Base-by-base conservation (phyloP, 371 early-diverging fungal species). In the Actinomortierella wolfii region DNA sequence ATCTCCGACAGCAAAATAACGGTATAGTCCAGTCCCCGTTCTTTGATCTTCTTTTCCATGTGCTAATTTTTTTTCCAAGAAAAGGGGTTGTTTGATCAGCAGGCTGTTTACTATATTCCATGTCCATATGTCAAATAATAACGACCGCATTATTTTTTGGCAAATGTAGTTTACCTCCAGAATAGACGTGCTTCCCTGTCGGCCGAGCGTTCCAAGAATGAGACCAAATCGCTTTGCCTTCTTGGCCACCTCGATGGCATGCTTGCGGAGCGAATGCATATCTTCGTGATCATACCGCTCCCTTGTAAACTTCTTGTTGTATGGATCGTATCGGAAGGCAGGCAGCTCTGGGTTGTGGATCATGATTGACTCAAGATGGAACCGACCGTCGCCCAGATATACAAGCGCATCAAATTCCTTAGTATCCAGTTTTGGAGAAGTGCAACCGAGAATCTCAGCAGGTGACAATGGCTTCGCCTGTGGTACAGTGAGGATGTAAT, bases 391-490 rank as follows among this genome's bases (percentile, higher is more conserved):
- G 42, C 98, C 99, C 53, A 99, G 81, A 78, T 89, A 91, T 24
- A 91, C 84, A 64, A 90, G 76, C 8, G 82, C 86, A 76, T 94
- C 94, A 52, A 82, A 79, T 18, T 86, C 87, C 4, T 67, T 67
- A 34, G 74, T 59, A 11, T 66, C 60, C 7, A 99, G 76, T 49
- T 85, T 89, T 18, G 99, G 99, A 2, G 98, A 91, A 0, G 99
- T 99, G 75, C 99, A 99, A 0, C 99, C 99, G n/a, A 99, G 80
- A 14, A 99, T 90, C 79, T 99, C 99, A 14, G 99, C 99, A 0
- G 95, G 94, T 26, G 96, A 95, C 28, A 99, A 79, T 6, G 99
- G 99, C 68, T 93, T 95, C 6, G 94, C 81, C 67, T 99, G 97
- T 23, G 99, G 99, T 6, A 97, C 88, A 23, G 78, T 66, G 9